phyloP scores from a whole-genome alignment of 2,329 filamentous ascomycete species.

The Diaporthe velutina region DNA sequence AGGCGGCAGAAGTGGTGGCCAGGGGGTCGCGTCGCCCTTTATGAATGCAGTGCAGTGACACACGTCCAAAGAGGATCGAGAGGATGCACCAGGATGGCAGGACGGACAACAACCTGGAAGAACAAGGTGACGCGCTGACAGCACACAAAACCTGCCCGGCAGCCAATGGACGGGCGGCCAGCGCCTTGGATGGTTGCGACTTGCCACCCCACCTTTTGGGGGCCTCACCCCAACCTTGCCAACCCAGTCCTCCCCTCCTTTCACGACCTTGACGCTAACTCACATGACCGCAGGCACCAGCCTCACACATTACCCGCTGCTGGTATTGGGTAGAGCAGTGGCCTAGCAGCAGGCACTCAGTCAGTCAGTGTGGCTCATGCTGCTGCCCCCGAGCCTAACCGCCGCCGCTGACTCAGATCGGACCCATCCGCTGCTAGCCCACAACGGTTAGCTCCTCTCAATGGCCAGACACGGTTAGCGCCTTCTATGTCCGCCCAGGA shows the following conservation, averaged over 20 bases:
- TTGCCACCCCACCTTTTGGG: constrained; percentile 18
- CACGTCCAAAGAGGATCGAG: not conserved
- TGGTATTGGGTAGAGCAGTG: not conserved
- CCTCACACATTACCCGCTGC: constrained; percentile 5
- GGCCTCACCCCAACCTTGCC: constrained; percentile 18
- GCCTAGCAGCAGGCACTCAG: not conserved
- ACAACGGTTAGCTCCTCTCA: not conserved
- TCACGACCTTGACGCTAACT: constrained; percentile 37
- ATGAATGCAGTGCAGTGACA: constrained; percentile 6
- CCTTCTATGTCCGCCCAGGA: not conserved
- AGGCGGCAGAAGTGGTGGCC: constrained; percentile 28
- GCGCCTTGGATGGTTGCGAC: not conserved
- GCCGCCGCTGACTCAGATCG: constrained; percentile 19
- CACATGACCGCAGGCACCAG: constrained; percentile 37
- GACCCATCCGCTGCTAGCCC: not conserved
- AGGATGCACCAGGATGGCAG: constrained; percentile 6
- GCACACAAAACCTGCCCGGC: constrained; percentile 8
- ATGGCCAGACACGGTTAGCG: constrained; percentile 5
- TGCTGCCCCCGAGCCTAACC: not conserved
- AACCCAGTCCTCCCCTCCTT: not conserved
- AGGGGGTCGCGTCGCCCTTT: constrained; percentile 30
- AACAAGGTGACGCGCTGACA: constrained; percentile 23
- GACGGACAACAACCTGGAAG: constrained; percentile 2
- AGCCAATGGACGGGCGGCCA: constrained; percentile 20
- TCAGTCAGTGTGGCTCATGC: constrained; percentile 32